Conservation (phyloP, 768 basidiomycete genomes). For the Agaricus subrufescens region DNA sequence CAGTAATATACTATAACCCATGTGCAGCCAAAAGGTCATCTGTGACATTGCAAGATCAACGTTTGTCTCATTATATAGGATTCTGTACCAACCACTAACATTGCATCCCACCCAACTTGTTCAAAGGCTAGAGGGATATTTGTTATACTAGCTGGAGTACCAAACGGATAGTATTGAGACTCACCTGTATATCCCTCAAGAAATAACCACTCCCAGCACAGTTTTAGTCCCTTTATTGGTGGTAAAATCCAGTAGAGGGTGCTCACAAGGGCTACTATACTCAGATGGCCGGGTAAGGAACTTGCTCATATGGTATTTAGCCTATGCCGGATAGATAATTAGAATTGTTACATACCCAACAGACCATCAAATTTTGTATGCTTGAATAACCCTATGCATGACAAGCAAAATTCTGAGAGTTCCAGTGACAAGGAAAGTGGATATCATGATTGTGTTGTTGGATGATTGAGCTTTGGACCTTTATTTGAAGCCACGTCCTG, state of each 20-base stretch:
- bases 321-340: neutral
- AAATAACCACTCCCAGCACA: conserved; percentile 25
- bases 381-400: conserved; percentile 1
- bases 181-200: conserved; percentile 23
- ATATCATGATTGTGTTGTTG: neutral
- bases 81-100: conserved; percentile 24
- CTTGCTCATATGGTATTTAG: conserved; percentile 13
- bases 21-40: conserved; percentile 22
- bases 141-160: neutral
- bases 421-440: neutral
- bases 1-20: conserved; percentile 20
- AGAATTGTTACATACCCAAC: conserved; percentile 20
- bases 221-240: conserved; percentile 21
- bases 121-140: conserved; percentile 8
- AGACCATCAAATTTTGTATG: conserved; percentile 10
- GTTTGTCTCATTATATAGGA: neutral
- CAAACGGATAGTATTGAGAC: neutral
- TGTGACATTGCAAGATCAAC: conserved; percentile 4
- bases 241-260: conserved; percentile 23
- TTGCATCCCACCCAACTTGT: conserved; percentile 29
- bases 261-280: conserved; percentile 19
- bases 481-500: no score
- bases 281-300: conserved; percentile 28
- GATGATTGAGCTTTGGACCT: no score
- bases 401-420: neutral